Percentiles rank a stretch among this genome's conserved stretches.
These are phyloP conservation scores for Asterophora lycoperdoides DNA, from an alignment of 768 basidiomycete species.

Conservation along the genomic window DNA sequence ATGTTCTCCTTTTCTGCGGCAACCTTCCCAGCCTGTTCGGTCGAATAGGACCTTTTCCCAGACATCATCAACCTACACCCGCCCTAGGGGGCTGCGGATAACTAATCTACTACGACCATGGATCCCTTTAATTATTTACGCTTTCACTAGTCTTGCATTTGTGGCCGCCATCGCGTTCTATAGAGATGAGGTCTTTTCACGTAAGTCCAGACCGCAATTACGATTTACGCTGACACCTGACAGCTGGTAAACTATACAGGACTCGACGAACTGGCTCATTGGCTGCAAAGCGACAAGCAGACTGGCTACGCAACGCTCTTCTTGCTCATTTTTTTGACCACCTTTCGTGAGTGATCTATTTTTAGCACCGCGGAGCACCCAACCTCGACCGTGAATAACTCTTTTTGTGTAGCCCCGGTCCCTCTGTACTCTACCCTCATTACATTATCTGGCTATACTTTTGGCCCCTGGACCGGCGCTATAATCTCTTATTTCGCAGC, in stretches of 20 bases:
- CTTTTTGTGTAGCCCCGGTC: constrained; percentile 59
- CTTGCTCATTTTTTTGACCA: constrained; percentile 79
- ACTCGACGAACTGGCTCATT: constrained; percentile 77
- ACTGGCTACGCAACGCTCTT: constrained; percentile 80
- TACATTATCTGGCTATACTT: constrained; percentile 88
- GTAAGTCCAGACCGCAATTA: constrained; percentile 40
- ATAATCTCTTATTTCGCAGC: constrained; percentile 85
- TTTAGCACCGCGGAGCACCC: constrained; percentile 4
- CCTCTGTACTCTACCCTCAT: constrained; percentile 94
- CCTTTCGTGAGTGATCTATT: constrained; percentile 63
- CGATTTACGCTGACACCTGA: not conserved
- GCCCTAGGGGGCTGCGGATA: constrained; percentile 50
- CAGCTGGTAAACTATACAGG: constrained; percentile 35
- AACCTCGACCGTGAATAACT: not conserved
- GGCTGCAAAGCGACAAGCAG: constrained; percentile 67
- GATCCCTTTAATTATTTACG: constrained; percentile 76
- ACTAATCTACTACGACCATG: constrained; percentile 63
- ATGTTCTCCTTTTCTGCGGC: constrained; percentile 17
- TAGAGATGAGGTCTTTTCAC: constrained; percentile 75
- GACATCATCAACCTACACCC: constrained; percentile 30
- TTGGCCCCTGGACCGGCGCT: constrained; percentile 79
- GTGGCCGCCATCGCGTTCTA: constrained; percentile 80
- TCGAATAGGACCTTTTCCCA: constrained; percentile 17
- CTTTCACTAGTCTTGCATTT: constrained; percentile 71
- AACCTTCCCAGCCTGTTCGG: constrained; percentile 14